Evolutionary conservation across 495 filamentous ascomycete species (phyloP), one percentile per base, ranked within the genome.

Genomic region (Tricharina praecox): DNA sequence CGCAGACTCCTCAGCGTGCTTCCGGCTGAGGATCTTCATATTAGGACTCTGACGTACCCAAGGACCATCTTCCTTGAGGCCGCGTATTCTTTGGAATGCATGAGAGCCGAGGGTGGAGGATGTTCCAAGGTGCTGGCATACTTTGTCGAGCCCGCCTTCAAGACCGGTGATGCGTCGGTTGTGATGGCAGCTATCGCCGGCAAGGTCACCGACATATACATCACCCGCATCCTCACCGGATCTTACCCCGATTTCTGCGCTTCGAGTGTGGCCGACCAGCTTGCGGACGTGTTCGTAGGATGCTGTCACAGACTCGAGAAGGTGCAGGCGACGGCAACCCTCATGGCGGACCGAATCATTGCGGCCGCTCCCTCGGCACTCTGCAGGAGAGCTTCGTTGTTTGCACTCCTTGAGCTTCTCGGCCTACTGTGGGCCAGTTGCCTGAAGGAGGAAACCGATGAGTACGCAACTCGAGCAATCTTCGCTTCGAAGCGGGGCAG

Each of bases 361-460:
- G 68, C 64, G 19, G 74, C 81, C 51, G 80, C 88, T 32, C 90
- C 90, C 2, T 94, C 90, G 3, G 78, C 85, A 16, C 71, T 97
- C 0, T 96, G 92, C 55, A 82, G 93, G 54, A 81, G 80, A 54
- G 73, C 77, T 10, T 93, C 90, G 4, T 68, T 97, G 0, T 96
- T 95, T 66, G 82, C 87, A 4, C 70, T 97, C 25, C 68, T 96
- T 4, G 90, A 96, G 59, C 74, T 97, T 3, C 64, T 97, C 32
- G 83, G 83, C 1, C 72, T 95, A 28, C 83, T 97, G 79, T 97
- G 87, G 88, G 72, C 71, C 20, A 88, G 87, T 58, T 96, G 92
- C 57, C 69, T 96, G 4, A 86, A 96, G 59, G 79, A 79, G 9
- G 92, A 97, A 59, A 83, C 85, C 11, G 90, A 97, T 50, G 78